Base-by-base conservation (phyloP, 805 yeast genomes). In the Ogataea methanolica region DNA sequence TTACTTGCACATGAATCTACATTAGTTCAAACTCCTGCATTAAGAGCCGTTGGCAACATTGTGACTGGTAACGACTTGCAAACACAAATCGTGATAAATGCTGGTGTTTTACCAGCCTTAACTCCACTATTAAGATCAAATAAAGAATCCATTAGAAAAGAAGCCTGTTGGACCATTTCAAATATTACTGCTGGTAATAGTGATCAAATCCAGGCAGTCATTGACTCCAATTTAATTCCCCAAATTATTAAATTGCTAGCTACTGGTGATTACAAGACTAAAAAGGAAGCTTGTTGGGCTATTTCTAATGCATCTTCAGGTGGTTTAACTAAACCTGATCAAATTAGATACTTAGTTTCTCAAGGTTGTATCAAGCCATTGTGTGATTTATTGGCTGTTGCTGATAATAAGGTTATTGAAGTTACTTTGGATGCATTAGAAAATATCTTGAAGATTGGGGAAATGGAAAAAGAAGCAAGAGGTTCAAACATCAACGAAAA, bases 201-300 rank as follows among this genome's bases (percentile, higher is more conserved):
- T 21, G 91, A 86, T 52, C 99, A 94, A 74, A 90, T 92, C 61
- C 97, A 92, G 73, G 92, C 97, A 15, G 98, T 94, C 44, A 91
- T 94, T 60, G 96, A 91, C 66, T 84, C 92, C 51, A 94, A 94
- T 71, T 76, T 94, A 65, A 83, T 94, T 55, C 99, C 98, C 37
- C 96, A 91, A 49, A 83, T 94, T 58, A 83, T 90, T 65, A 71
- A 84, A 54, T 76, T 94, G 66, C 78, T 81, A 60, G 72, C 78
- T 37, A 76, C 80, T 47, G 97, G 94, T 52, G 98, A 92, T 63
- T 91, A 90, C 75, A 91, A 90, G 75, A 92, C 98, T 34, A 88
- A 88, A 67, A 94, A 92, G 70, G 99, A 94, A 74, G 99, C 99
- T 4, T 92, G 98, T 76, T 94, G 99, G 99, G 98, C 98, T 34